phyloP scores from a whole-genome alignment of 2,329 filamentous ascomycete species.

The Magnaporthiopsis incrustans region DNA sequence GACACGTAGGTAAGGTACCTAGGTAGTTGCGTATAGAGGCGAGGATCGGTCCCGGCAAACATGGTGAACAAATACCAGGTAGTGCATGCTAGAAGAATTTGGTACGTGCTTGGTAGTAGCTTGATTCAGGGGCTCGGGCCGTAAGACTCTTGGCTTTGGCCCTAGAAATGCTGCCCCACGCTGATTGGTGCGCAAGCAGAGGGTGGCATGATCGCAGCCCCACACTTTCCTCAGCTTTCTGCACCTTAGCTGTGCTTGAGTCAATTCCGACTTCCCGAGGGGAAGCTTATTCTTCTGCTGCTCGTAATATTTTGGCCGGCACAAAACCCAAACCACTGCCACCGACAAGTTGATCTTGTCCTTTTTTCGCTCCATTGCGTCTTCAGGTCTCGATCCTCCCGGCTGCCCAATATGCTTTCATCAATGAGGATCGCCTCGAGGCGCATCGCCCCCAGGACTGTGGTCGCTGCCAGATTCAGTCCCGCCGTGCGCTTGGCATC shows the following conservation, averaged over 20 bases:
- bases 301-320: too few species aligned
- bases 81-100: too few species aligned
- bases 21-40: neutral
- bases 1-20: too few species aligned
- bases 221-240: neutral
- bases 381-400: neutral
- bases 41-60: neutral
- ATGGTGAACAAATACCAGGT: neutral
- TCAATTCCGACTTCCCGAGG: neutral
- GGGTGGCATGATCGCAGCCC: neutral
- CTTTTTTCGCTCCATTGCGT: neutral
- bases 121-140: neutral
- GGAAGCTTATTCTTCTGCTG: neutral
- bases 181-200: slow-evolving; percentile 5
- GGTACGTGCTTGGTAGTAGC: neutral
- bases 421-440: slow-evolving; percentile 45
- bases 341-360: neutral
- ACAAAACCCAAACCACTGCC: neutral
- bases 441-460: slow-evolving; percentile 34
- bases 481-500: slow-evolving; percentile 53
- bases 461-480: slow-evolving; percentile 29
- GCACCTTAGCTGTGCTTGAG: neutral
- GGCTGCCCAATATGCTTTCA: slow-evolving; percentile 43
- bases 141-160: neutral
- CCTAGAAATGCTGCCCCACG: too few species aligned